Evolutionary conservation across 2,329 filamentous ascomycete genomes (phyloP).

Genomic region (Diaporthe destruens): DNA sequence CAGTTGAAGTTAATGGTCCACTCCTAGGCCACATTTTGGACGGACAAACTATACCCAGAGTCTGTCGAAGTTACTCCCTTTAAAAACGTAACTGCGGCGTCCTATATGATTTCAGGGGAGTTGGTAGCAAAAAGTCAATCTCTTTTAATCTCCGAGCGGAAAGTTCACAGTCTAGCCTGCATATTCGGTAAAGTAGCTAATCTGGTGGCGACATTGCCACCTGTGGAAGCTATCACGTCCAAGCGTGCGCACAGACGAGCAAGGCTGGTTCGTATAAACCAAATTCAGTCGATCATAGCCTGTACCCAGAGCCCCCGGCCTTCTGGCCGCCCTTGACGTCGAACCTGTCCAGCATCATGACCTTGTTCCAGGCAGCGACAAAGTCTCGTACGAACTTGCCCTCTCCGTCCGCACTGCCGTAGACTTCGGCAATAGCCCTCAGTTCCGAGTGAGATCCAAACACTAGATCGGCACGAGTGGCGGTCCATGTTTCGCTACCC

Average conservation of each 20-base stretch:
- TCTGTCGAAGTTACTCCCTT: no score
- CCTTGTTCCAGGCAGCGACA: conserved; percentile 79
- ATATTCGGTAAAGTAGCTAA: not conserved
- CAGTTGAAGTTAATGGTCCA: no score
- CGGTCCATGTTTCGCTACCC: conserved; percentile 78
- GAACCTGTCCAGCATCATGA: conserved; percentile 80
- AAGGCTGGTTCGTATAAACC: no score
- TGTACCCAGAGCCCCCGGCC: conserved; percentile 19
- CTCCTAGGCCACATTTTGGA: not conserved
- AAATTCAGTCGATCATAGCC: not conserved
- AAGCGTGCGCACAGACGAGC: no score
- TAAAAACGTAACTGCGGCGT: no score
- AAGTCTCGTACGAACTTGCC: conserved; percentile 80
- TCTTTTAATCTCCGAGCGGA: not conserved
- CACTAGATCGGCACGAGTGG: conserved; percentile 76
- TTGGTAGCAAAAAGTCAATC: not conserved
- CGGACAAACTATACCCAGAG: not conserved
- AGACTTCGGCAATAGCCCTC: conserved; percentile 78
- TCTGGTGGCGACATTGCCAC: no score
- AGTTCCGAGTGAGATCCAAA: conserved; percentile 81
- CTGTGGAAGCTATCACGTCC: not conserved
- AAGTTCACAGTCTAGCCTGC: conserved; percentile 16
- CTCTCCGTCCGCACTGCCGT: conserved; percentile 69
- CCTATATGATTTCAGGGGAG: no score
- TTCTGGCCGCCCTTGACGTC: conserved; percentile 58